Evolutionary conservation across 2,329 filamentous ascomycete species (phyloP).

Genomic region (Aspergillus glaucus): DNA sequence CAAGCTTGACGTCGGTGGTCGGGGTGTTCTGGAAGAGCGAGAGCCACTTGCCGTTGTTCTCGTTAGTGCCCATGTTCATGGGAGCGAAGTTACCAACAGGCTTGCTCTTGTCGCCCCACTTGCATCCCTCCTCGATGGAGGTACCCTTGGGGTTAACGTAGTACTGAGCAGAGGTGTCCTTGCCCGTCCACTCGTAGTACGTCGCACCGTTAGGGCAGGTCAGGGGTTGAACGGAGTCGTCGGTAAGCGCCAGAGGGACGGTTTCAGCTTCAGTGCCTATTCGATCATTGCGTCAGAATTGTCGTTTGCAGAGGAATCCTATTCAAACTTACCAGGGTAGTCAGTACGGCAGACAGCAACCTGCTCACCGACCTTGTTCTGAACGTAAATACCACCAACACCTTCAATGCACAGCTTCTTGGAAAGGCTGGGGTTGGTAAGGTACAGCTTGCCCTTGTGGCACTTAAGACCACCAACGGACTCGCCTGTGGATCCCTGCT

Average conservation of each 20-base stretch:
- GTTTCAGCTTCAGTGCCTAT: conserved; percentile 73
- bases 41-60: conserved; percentile 66
- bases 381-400: conserved; percentile 61
- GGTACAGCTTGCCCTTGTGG: conserved; percentile 62
- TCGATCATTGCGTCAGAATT: neutral
- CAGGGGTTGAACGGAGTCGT: conserved; percentile 57
- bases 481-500: conserved; percentile 73
- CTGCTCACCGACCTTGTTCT: conserved; percentile 63
- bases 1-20: conserved; percentile 61
- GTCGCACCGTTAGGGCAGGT: conserved; percentile 66
- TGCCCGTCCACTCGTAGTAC: conserved; percentile 74
- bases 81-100: conserved; percentile 78
- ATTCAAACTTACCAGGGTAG: conserved; percentile 64
- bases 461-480: conserved; percentile 86
- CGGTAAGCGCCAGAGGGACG: conserved; percentile 60
- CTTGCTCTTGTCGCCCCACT: conserved; percentile 61
- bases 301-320: neutral
- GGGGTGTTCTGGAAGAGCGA: conserved; percentile 80
- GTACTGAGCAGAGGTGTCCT: conserved; percentile 82
- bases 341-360: conserved; percentile 87
- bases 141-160: conserved; percentile 85
- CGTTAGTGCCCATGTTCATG: conserved; percentile 75
- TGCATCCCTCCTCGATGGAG: conserved; percentile 61
- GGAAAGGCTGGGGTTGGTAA: conserved; percentile 61
- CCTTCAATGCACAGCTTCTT: conserved; percentile 70